Evolutionary conservation across 768 basidiomycete species (phyloP), one percentile per base, ranked within the genome.

Genomic region (Artomyces pyxidatus): DNA sequence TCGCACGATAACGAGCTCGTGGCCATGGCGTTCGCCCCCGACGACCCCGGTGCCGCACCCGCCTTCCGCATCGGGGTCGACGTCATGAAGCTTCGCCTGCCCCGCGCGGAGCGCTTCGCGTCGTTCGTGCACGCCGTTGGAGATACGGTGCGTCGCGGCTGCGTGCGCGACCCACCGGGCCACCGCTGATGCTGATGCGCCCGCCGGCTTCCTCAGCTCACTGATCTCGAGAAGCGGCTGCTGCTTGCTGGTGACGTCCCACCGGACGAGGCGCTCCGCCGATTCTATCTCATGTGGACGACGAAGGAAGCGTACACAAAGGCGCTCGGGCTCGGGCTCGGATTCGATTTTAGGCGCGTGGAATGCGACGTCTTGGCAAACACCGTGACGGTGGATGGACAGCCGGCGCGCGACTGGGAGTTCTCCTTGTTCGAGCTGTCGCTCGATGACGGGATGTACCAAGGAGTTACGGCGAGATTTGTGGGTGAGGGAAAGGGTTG

Each of bases 221-320:
- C 75, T 6, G 47, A 60, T 1, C 51, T 57, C 17, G 75, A 77
- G 53, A 63, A 57, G 47, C 48, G 43, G 4, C 37, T 59, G 4
- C 52, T 73, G 38, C 59, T 67, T 12, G 54, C 56, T n/a, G 39
- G 52, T 6, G 67, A 71, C 9, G 59, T 73, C 6, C 63, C 77
- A 23, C 63, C 73, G 50, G 60, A 66, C 7, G 78, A 83, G 52
- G 75, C 72, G 3, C 65, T 86, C n/a, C 68, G 70, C 38, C 68
- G 70, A 14, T 85, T 92, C 63, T 88, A 85, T 59, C 83, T 83
- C 73, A 77, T 89, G 54, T 93, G 90, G 90, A 91, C 91, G 6
- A 66, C 88, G 61, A 94, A 94, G 65, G 90, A 94, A 63, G 89
- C 91, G 3, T 92, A 91, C 63, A 89, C 87, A 6, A 94, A 93